Percentiles rank a stretch among this genome's conserved stretches.
Evolutionary conservation across 805 yeast species (phyloP).

Genomic region (Starmerella bombi): DNA sequence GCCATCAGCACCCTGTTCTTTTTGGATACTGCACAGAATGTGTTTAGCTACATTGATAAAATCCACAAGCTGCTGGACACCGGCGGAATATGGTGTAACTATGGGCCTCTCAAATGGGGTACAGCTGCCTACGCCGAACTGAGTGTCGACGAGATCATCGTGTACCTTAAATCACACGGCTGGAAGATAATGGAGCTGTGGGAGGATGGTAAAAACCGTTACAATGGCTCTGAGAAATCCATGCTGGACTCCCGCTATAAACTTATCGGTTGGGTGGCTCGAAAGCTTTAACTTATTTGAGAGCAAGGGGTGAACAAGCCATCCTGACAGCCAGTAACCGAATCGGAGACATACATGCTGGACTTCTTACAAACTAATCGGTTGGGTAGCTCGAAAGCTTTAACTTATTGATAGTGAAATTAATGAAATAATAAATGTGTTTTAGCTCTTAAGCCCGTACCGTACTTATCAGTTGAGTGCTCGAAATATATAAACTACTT

Average conservation of each 20-base stretch:
- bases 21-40: constrained; percentile 83
- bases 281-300: neutral
- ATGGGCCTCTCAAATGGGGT: constrained; percentile 90
- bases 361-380: no score
- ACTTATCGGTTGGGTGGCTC: constrained; percentile 20
- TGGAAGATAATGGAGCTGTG: constrained; percentile 36
- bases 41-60: constrained; percentile 59
- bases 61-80: constrained; percentile 39
- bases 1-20: constrained; percentile 47
- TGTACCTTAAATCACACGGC: constrained; percentile 44
- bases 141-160: constrained; percentile 51
- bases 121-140: constrained; percentile 63
- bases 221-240: constrained; percentile 24
- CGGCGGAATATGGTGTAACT: constrained; percentile 67
- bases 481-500: no score
- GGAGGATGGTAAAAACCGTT: constrained; percentile 22
- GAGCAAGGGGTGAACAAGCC: no score
- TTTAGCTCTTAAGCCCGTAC: no score
- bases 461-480: no score
- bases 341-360: no score
- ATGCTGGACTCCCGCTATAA: constrained; percentile 25
- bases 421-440: no score
- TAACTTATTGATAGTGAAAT: no score
- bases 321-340: no score
- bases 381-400: no score